phyloP scores from a whole-genome alignment of 345 rosid genomes.

The Mallotus nudiflorus region DNA sequence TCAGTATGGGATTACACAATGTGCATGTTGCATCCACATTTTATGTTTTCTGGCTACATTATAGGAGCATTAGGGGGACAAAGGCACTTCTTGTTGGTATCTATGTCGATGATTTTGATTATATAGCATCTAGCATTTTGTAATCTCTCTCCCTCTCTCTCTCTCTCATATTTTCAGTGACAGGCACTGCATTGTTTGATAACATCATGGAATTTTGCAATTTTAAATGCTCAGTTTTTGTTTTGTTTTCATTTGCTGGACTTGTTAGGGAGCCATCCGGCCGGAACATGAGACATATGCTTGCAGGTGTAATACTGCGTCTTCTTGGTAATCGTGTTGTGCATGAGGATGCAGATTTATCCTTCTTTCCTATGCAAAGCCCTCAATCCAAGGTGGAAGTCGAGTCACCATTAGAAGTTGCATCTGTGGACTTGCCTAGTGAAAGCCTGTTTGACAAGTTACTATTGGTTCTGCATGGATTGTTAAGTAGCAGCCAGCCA shows the following conservation, averaged over 20 bases:
- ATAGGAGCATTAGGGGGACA: neutral
- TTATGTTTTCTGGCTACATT: neutral
- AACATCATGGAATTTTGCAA: neutral
- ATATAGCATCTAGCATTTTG: neutral
- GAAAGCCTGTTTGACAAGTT: constrained; percentile 80
- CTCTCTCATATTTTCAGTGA: neutral
- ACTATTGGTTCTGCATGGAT: constrained; percentile 77
- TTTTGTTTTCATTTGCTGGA: constrained; percentile 10
- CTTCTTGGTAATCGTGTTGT: constrained; percentile 89
- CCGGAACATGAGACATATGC: constrained; percentile 72
- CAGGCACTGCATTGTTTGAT: neutral
- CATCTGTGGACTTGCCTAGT: constrained; percentile 52
- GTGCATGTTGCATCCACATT: neutral
- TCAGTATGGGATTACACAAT: too few species aligned
- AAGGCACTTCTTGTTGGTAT: neutral
- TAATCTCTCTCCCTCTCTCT: neutral
- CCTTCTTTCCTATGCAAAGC: constrained; percentile 43
- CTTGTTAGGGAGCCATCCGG: constrained; percentile 74
- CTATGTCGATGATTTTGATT: neutral
- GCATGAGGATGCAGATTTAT: constrained; percentile 71
- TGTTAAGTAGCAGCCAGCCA: constrained; percentile 72
- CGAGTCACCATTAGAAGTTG: constrained; percentile 49
- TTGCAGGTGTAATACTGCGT: constrained; percentile 83
- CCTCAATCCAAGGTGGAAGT: constrained; percentile 55
- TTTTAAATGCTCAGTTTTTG: neutral